phyloP scores from a whole-genome alignment of 306 rosid genomes.

The Datisca glomerata region DNA sequence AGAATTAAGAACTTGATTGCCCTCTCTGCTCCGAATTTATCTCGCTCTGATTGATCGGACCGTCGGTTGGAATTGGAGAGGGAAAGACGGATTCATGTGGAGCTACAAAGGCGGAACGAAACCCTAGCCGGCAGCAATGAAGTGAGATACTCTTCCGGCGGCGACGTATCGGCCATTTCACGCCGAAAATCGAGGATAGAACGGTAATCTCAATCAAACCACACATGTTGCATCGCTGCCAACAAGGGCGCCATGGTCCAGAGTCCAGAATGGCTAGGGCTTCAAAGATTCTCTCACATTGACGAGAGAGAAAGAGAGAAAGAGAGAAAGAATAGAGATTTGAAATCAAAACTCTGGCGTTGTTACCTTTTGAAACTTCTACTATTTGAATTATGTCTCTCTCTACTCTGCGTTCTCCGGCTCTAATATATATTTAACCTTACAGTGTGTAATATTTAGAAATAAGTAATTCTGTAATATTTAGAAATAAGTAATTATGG shows the following conservation, averaged over 20 bases:
- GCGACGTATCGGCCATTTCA: slow-evolving; percentile 32
- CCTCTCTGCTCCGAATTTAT: slow-evolving; percentile 2
- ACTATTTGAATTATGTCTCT: slow-evolving; percentile 11
- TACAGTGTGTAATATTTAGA: too few relatives aligned
- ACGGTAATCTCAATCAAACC: slow-evolving; percentile 11
- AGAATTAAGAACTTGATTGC: slow-evolving; percentile 12
- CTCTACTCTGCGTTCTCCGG: neutral
- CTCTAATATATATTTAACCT: neutral
- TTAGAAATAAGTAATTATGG: neutral
- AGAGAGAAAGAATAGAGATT: slow-evolving; percentile 7
- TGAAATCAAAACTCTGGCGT: slow-evolving; percentile 7
- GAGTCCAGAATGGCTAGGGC: slow-evolving; percentile 26
- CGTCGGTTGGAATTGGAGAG: neutral
- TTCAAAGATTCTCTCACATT: slow-evolving; percentile 13
- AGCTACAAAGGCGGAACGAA: slow-evolving; percentile 24
- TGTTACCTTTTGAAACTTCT: neutral
- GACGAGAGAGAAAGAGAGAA: neutral
- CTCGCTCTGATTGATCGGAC: slow-evolving; percentile 18
- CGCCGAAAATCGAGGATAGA: slow-evolving; percentile 10
- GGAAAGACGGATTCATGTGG: slow-evolving; percentile 7
- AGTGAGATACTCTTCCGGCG: slow-evolving; percentile 13
- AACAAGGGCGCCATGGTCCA: slow-evolving; percentile 21
- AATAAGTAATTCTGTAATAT: too few relatives aligned
- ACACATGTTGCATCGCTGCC: slow-evolving; percentile 1
- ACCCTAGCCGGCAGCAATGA: slow-evolving; percentile 25